Evolutionary conservation across 345 rosid species (phyloP), one percentile per base, ranked within the genome.

Genomic region (Dipteronia sinensis): DNA sequence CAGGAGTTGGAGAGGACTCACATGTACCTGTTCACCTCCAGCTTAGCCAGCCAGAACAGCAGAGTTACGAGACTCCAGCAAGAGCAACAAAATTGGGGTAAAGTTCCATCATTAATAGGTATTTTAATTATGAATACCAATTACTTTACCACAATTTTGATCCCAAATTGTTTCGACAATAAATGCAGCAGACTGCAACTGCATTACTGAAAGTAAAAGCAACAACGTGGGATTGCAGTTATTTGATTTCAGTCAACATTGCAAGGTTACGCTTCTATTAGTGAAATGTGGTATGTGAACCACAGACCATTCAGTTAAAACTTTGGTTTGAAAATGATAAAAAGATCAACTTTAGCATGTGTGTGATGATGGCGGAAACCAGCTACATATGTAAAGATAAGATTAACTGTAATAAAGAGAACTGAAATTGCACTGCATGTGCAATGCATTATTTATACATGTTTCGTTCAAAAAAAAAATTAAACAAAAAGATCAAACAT

Each of bases 41-140:
- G 77, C 89, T 89, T 76, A 88, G 91, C 81, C 90, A 86, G 86
- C 92, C 94, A 69, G 85, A 79, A 67, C 89, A 88, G 73, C 82
- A 84, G 77, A 86, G 78, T 73, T 76, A 82, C 10, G 84, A 88
- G 71, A 78, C 85, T 55, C 86, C 87, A 38, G 25, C 85, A 13
- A 86, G 81, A 72, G 83, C 89, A 66, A 87, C 88, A 79, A 88
- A 90, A 49, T 53, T 88, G 85, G 86, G 92, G 93, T 93, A 89
- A 3, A 76, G 67, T 62, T 81, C 82, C 82, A 65, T 86, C 82
- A 78, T 34, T 31, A 72, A 69, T 67, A 72, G 66, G 38, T 53
- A 17, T 53, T 76, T 49, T 61, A 20, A 67, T 68, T 51, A 51
- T 65, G 27, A 20, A 55, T 58, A 29, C 34, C 3, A 40, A 62